Percentiles rank a stretch among this genome's conserved stretches.
Evolutionary conservation across 208 protist genomes (phyloP).

Genomic region (Kentomonas sorsogonicus): DNA sequence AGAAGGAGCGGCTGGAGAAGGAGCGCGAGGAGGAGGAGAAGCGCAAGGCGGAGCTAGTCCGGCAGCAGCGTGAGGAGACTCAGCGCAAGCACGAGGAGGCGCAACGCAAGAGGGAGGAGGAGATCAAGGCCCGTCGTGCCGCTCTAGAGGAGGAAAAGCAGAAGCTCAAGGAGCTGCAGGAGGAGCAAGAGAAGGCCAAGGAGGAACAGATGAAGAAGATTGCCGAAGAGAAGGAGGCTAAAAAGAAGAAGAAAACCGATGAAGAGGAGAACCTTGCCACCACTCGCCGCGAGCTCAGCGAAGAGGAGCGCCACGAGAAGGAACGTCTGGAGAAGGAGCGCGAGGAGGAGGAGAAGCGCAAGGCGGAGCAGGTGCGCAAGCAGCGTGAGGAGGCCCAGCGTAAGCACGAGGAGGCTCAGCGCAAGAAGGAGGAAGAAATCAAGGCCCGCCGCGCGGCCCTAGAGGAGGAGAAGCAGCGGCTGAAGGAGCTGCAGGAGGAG

Average conservation of each 20-base stretch:
- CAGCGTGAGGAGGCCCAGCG: conserved; percentile 24
- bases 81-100: conserved; percentile 24
- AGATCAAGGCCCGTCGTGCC: conserved; percentile 32
- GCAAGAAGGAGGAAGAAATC: conserved; percentile 30
- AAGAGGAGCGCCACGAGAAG: conserved; percentile 27
- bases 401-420: conserved; percentile 25
- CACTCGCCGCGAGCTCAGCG: conserved; percentile 2
- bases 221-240: too few species aligned
- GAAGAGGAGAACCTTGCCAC: too few species aligned
- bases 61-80: conserved; percentile 24
- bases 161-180: conserved; percentile 29
- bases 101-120: conserved; percentile 28
- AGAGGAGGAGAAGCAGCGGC: conserved; percentile 22
- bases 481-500: conserved; percentile 27
- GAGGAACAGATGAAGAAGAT: too few species aligned
- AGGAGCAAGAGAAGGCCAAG: conserved; percentile 30
- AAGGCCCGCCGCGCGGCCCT: conserved; percentile 25
- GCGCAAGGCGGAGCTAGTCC: conserved; percentile 17
- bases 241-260: too few species aligned
- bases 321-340: conserved; percentile 16
- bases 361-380: conserved; percentile 22
- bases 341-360: conserved; percentile 28
- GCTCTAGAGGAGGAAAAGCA: conserved; percentile 21
- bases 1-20: conserved; percentile 13
- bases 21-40: conserved; percentile 30